phyloP scores from a whole-genome alignment of 2,329 filamentous ascomycete species.

The Fusarium fujikuroi region DNA sequence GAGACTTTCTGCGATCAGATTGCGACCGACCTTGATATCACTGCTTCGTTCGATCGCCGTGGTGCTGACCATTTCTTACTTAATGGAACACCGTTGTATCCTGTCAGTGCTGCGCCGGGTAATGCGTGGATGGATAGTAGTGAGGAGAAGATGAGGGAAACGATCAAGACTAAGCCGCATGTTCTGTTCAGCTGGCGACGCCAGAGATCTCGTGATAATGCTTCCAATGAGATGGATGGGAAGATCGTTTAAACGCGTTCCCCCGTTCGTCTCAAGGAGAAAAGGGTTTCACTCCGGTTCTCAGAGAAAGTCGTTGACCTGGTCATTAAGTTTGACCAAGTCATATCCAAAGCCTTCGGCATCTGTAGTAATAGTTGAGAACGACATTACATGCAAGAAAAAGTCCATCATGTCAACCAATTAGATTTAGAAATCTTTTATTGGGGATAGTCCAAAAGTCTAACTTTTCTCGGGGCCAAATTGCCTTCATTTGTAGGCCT shows the following conservation, averaged over 20 bases:
- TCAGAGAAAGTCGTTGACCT: no score
- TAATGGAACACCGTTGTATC: conserved; percentile 61
- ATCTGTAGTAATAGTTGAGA: no score
- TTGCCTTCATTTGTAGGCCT: no score
- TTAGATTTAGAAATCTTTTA: no score
- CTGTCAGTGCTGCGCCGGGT: conserved; percentile 55
- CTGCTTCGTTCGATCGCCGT: conserved; percentile 63
- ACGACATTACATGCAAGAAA: no score
- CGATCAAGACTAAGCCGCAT: conserved; percentile 54
- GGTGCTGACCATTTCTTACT: conserved; percentile 46
- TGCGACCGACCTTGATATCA: conserved; percentile 77
- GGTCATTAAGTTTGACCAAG: no score
- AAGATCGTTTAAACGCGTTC: neutral
- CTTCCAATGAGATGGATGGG: neutral
- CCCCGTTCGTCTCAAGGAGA: no score
- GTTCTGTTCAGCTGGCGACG: conserved; percentile 48
- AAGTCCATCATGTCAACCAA: no score
- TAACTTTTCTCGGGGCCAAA: no score
- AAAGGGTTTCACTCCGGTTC: no score
- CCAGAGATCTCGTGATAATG: neutral
- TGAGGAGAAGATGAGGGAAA: conserved; percentile 51
- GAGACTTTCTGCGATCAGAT: conserved; percentile 82
- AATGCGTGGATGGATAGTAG: conserved; percentile 52
- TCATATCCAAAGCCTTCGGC: no score
- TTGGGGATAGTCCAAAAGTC: no score